Percentiles rank a stretch among this genome's conserved stretches.
These are phyloP conservation scores for Trametes cinnabarina DNA, from an alignment of 768 basidiomycete species.

Conservation along the genomic window DNA sequence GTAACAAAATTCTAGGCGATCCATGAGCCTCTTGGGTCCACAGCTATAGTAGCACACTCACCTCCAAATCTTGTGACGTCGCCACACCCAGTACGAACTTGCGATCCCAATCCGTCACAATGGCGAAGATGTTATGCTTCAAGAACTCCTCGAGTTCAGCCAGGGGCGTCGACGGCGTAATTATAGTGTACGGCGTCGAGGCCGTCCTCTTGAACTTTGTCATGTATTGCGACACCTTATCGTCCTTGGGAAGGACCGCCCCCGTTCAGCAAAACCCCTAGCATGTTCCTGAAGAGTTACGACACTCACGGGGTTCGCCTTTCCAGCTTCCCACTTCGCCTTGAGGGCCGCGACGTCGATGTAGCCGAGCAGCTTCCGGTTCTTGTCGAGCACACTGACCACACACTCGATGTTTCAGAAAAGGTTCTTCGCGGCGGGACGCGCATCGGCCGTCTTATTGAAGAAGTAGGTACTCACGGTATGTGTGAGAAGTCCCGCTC, in stretches of 20 bases:
- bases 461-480: constrained; percentile 53
- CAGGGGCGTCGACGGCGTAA: constrained; percentile 78
- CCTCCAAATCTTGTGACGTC: constrained; percentile 71
- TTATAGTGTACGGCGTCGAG: constrained; percentile 65
- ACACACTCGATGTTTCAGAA: background rate
- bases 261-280: constrained; percentile 8
- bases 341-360: constrained; percentile 77
- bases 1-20: constrained; percentile 32
- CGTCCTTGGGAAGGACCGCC: constrained; percentile 44
- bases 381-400: constrained; percentile 68
- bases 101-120: constrained; percentile 79
- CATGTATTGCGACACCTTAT: constrained; percentile 70
- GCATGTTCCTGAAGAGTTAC: background rate
- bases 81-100: constrained; percentile 85
- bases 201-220: constrained; percentile 67
- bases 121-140: constrained; percentile 65
- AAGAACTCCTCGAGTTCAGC: constrained; percentile 83
- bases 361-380: constrained; percentile 79
- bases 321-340: constrained; percentile 70
- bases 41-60: constrained; percentile 4
- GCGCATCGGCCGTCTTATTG: background rate
- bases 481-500: constrained; percentile 94
- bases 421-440: background rate
- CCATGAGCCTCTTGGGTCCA: constrained; percentile 21
- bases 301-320: constrained; percentile 65